Evolutionary conservation across 371 early-diverging fungal genomes (phyloP), one percentile per base, ranked within the genome.

Genomic region (Nosema bombycis): DNA sequence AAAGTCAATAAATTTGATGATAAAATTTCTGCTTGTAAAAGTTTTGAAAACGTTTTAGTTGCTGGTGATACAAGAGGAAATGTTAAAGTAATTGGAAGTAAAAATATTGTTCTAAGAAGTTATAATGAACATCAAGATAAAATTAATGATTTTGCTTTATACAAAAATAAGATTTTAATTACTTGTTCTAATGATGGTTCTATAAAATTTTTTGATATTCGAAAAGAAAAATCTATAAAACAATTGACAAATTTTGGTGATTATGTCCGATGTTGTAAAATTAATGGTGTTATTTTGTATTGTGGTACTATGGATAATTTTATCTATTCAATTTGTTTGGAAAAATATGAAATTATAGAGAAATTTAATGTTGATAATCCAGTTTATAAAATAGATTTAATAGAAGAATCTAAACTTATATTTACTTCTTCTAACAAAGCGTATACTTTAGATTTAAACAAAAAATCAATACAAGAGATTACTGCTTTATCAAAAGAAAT

Each of bases 91-190:
- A 26, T 78, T 63, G 30, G 33, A 6, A 71, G 36, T 61, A 69
- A 64, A 54, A 71, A 46, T 33, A 78, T 36, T 37, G 24, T 36
- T 36, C 24, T 81, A 18, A 56, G 78, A 36, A 64, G 57, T 33
- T 81, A 71, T 67, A n/a, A 14, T 26, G 82, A 78, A 29, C 82
- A 81, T 36, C 30, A 29, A 1, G 72, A 76, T 33, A 72, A 57
- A 36, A 58, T 81, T 46, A 78, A 62, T 56, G 54, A 54, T 1
- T 36, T 81, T 57, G 70, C 55, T 33, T 6, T 81, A 6, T 54
- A 32, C 18, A 28, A 64, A 21, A 56, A 23, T 32, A 34, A 21
- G 23, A 77, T 73, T 30, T 10, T 75, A 0, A 37, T 81, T 15
- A 73, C 78, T 3, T 61, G 66, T n/a, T 64, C 70, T 33, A 70